Evolutionary conservation across 179 eudicot genomes (phyloP).

Genomic region (Vitellaria paradoxa): DNA sequence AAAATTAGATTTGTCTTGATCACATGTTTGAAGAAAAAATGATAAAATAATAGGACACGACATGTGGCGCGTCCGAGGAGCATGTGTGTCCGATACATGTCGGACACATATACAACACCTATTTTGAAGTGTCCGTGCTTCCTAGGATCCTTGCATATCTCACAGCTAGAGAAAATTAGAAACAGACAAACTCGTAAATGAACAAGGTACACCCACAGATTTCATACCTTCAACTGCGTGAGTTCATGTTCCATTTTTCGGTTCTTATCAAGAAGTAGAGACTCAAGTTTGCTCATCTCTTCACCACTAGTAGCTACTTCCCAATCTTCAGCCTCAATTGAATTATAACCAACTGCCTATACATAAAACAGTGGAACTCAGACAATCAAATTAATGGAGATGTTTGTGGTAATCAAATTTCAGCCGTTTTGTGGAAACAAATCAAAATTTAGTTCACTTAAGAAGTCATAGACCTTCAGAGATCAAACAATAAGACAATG

Average conservation of each 20-base stretch:
- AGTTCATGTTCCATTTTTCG: slow-evolving; percentile 97
- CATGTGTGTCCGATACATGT: too few relatives aligned
- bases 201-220: background rate
- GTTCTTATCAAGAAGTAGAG: slow-evolving; percentile 95
- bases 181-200: background rate
- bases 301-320: slow-evolving; percentile 98
- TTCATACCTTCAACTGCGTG: slow-evolving; percentile 83
- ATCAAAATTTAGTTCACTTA: too few relatives aligned
- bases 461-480: background rate
- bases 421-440: too few relatives aligned
- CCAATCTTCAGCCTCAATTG: slow-evolving; percentile 99
- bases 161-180: background rate
- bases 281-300: slow-evolving; percentile 98
- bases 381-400: background rate
- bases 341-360: slow-evolving; percentile 99
- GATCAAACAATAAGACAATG: background rate
- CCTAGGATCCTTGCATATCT: background rate
- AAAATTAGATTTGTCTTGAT: too few relatives aligned
- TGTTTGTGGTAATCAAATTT: too few relatives aligned
- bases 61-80: too few relatives aligned
- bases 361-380: slow-evolving; percentile 6
- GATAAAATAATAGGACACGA: too few relatives aligned
- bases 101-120: too few relatives aligned
- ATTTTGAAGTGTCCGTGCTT: too few relatives aligned
- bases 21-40: too few relatives aligned